phyloP scores from a whole-genome alignment of 192 early-diverging fungal species.

The Coemansia sp. region DNA sequence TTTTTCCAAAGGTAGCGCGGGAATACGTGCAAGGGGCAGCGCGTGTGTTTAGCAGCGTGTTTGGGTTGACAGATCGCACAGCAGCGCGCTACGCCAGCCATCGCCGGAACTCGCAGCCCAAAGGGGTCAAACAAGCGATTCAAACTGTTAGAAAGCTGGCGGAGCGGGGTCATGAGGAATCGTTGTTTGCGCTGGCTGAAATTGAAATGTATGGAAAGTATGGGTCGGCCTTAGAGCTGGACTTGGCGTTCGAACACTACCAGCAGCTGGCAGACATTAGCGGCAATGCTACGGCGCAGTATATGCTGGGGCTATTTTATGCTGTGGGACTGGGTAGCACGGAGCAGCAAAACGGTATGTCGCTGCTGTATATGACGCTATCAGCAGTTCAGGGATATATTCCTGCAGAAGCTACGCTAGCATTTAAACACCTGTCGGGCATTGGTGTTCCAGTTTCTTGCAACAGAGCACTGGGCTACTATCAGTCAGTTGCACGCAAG shows the following conservation, averaged over 20 bases:
- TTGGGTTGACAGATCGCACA: not conserved
- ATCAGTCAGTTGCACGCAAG: conserved; percentile 75
- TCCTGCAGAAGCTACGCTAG: conserved; percentile 78
- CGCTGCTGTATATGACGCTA: conserved; percentile 75
- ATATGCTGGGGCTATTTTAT: conserved; percentile 87
- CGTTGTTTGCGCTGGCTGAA: conserved; percentile 64
- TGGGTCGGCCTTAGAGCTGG: conserved; percentile 55
- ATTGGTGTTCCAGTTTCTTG: conserved; percentile 80
- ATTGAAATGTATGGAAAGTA: conserved; percentile 72
- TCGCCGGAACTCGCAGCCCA: conserved; percentile 2
- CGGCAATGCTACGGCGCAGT: conserved; percentile 82
- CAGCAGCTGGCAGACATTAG: conserved; percentile 56
- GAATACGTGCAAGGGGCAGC: not conserved
- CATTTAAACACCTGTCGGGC: conserved; percentile 77
- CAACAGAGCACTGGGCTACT: conserved; percentile 72
- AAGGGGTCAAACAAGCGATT: conserved; percentile 12
- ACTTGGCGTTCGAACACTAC: conserved; percentile 65
- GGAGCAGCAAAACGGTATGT: conserved; percentile 47
- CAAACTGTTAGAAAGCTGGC: conserved; percentile 14
- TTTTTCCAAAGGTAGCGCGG: conserved; percentile 11
- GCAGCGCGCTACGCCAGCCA: not conserved
- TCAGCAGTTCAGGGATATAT: conserved; percentile 73
- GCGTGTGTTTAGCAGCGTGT: not conserved
- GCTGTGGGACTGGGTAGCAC: conserved; percentile 77
- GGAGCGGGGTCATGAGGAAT: conserved; percentile 49